Evolutionary conservation across 345 rosid genomes (phyloP), one percentile per base, ranked within the genome.

Genomic region (Viola odorata): DNA sequence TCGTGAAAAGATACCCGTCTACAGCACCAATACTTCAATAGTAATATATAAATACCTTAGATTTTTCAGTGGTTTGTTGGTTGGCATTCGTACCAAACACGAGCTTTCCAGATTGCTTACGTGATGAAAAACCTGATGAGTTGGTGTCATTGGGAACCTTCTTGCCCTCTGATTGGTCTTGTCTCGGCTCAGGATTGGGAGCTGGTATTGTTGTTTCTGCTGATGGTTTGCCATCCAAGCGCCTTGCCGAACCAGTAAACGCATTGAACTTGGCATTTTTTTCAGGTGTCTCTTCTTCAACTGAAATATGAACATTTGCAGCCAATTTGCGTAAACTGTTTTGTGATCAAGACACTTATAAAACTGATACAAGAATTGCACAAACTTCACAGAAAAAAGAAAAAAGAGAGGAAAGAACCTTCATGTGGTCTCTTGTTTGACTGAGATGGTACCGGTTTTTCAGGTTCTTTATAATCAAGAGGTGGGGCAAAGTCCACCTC

Each of bases 401-500:
- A 5, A 50, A 50, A 50, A 57, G 5, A 7, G 41, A 11, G 50
- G 47, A 57, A 37, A 45, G 40, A 52, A 85, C 89, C 87, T 84
- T 82, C 66, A 37, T 60, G 73, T 45, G 71, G 38, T 56, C 58
- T 79, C 67, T 75, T 74, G 32, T 65, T 75, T 23, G 72, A 41
- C 44, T 23, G 47, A 48, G 69, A 38, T n/a, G 75, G 44, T 10
- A 58, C 65, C 5, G 77, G 79, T 55, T 77, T 84, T 61, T 80
- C 85, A 17, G 76, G 77, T 68, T 82, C 92, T 74, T 73, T 78
- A 58, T 78, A 82, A 67, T 82, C 89, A 41, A 86, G 84, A 69
- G 91, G 88, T 38, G 82, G 81, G 51, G 85, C 85, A 41, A 84
- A 86, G 71, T 80, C 92, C 23, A 86, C 92, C 67, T 86, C 92